Evolutionary conservation across 305 asterid species (phyloP).

Genomic region (Fraxinus angustifolia): DNA sequence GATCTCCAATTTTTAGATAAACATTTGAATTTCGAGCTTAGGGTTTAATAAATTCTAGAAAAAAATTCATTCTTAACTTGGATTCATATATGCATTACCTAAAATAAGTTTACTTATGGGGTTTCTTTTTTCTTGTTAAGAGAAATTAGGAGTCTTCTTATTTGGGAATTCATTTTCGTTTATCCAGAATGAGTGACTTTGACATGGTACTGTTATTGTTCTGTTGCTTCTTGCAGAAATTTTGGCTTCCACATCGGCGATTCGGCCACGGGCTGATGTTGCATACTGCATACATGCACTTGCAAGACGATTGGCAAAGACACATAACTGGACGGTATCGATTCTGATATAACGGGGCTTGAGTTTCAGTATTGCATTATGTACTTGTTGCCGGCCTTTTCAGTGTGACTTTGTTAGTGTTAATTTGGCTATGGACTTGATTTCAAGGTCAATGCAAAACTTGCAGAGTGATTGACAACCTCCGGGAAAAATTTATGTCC

Average conservation of each 20-base stretch:
- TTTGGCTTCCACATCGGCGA: constrained; percentile 77
- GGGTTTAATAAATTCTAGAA: constrained; percentile 1
- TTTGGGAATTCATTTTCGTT: constrained; percentile 11
- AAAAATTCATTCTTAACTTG: constrained; percentile 3
- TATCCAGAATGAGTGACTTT: constrained; percentile 30
- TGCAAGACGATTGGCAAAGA: constrained; percentile 87
- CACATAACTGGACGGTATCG: constrained; percentile 96
- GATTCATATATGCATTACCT: not conserved
- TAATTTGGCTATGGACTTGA: not conserved
- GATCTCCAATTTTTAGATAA: constrained; percentile 8
- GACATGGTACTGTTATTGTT: constrained; percentile 34
- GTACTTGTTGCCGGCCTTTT: not conserved
- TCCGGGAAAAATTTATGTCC: not conserved
- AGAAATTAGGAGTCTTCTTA: not conserved
- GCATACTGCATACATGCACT: constrained; percentile 92
- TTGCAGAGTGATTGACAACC: not conserved
- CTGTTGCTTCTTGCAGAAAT: constrained; percentile 75
- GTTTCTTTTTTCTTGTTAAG: constrained; percentile 2
- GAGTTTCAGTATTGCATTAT: constrained; percentile 4
- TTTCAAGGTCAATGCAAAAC: not conserved
- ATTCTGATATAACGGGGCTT: constrained; percentile 18
- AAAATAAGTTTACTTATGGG: constrained; percentile 12
- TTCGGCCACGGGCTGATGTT: constrained; percentile 95
- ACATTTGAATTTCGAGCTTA: not conserved
- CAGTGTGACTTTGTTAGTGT: not conserved